Evolutionary conservation across 345 rosid genomes (phyloP).

Genomic region (Salix udensis): DNA sequence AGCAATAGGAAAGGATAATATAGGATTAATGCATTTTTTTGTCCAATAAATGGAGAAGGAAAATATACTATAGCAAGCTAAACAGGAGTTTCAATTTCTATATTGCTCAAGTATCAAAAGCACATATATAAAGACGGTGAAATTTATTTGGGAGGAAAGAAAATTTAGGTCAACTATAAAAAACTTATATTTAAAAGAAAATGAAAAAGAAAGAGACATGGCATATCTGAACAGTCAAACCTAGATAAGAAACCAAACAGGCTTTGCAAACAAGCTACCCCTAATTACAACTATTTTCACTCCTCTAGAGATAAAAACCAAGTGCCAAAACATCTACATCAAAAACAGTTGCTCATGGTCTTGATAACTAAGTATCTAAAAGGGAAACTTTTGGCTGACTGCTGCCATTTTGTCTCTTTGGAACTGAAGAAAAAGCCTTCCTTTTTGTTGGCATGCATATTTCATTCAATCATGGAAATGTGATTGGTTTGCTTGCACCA

Average conservation of each 20-base stretch:
- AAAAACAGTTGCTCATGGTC: no score
- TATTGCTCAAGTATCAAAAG: no score
- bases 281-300: no score
- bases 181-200: background rate
- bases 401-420: background rate
- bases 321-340: no score
- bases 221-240: background rate
- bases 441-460: background rate
- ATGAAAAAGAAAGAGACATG: background rate
- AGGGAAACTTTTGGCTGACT: background rate
- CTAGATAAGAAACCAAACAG: background rate
- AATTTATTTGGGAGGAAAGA: no score
- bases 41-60: background rate
- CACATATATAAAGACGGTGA: no score
- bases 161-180: no score
- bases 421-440: background rate
- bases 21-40: background rate
- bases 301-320: no score
- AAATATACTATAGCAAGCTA: background rate
- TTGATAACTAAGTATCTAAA: background rate
- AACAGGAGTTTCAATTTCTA: no score
- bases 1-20: constrained; percentile 2
- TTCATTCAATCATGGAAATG: background rate
- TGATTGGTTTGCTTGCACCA: background rate
- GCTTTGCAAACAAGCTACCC: no score